Evolutionary conservation across 1,284 basidiomycete genomes (phyloP).

Genomic region (Fomitopsis schrenkii): DNA sequence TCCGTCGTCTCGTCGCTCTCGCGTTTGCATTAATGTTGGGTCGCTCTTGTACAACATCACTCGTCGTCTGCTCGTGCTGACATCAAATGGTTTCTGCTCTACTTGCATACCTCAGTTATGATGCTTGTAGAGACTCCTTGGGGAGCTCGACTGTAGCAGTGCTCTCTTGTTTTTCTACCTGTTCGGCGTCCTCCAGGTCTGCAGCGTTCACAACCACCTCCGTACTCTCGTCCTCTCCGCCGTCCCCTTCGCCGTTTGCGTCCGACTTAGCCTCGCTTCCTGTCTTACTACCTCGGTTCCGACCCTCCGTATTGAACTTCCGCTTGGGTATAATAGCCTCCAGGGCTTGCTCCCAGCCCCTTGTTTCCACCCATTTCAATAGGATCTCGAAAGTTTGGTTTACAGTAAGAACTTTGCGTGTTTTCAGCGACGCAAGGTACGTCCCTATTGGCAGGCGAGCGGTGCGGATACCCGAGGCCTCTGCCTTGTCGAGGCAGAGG

Average conservation of each 20-base stretch:
- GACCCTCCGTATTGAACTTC: slow-evolving; percentile 60
- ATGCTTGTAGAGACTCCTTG: background rate
- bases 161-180: background rate
- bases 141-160: background rate
- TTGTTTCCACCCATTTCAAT: slow-evolving; percentile 80
- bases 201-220: slow-evolving; percentile 15
- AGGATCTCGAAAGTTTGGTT: slow-evolving; percentile 97
- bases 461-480: slow-evolving; percentile 68
- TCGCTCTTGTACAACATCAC: background rate
- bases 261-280: slow-evolving; percentile 15
- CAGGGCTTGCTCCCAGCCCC: slow-evolving; percentile 82
- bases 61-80: background rate
- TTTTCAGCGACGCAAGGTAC: slow-evolving; percentile 78
- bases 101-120: background rate
- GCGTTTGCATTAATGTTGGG: background rate
- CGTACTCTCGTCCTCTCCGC: slow-evolving; percentile 2
- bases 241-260: slow-evolving; percentile 7
- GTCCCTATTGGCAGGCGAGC: slow-evolving; percentile 92
- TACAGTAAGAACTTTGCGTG: slow-evolving; percentile 95
- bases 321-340: slow-evolving; percentile 85
- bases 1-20: background rate
- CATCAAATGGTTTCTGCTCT: background rate
- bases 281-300: slow-evolving; percentile 17
- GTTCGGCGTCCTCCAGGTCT: slow-evolving; percentile 17
- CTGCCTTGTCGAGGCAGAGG: slow-evolving; percentile 87